Base-by-base conservation (phyloP, 2,329 filamentous ascomycete species). In the Trichophyton rubrum region DNA sequence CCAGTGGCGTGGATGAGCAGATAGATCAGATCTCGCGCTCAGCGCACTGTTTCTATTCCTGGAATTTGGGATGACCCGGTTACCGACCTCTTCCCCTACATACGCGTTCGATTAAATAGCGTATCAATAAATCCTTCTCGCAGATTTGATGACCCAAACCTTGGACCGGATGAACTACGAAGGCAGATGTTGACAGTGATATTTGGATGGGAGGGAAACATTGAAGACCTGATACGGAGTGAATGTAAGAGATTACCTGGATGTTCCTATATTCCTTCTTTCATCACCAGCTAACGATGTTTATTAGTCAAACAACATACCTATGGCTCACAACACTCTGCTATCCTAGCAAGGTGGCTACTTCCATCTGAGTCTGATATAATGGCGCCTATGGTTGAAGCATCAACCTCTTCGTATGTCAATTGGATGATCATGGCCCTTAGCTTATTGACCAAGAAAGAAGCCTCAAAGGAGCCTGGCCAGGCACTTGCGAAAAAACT, bases 361-460 rank as follows among this genome's bases (percentile, higher is more conserved):
- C 90, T 91, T 13, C 88, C 96, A 63, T 84, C 89, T 41, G 85
- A 90, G 62, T 82, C 86, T 0, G 90, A 96, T 67, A 81, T 90
- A 45, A 88, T 96, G 82, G 82, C 85, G 9, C 84, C 88, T 1
- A 88, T 86, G 77, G 76, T 85, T 41, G 77, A 84, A 49, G 87
- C 90, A 0, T 85, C 92, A 66, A 87, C 89, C n/a, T 91, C 93
- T 82, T 92, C 90, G 8, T 90, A 88, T 1, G 89, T 89, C 0
- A 93, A 97, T 73, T 99, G 93, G 93, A 96, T 99, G 90, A 77
- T 97, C 62, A 78, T 99, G 40, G 92, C 93, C 9, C 75, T 99
- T 58, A 95, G 89, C 69, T 88, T 89, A 45, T 95, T 97, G 74
- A 90, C 88, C 58, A 82, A 85, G 2, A 79, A 84, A 63, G 80